Evolutionary conservation across 208 protist species (phyloP), one percentile per base, ranked within the genome.

Genomic region (Angomonas deanei): DNA sequence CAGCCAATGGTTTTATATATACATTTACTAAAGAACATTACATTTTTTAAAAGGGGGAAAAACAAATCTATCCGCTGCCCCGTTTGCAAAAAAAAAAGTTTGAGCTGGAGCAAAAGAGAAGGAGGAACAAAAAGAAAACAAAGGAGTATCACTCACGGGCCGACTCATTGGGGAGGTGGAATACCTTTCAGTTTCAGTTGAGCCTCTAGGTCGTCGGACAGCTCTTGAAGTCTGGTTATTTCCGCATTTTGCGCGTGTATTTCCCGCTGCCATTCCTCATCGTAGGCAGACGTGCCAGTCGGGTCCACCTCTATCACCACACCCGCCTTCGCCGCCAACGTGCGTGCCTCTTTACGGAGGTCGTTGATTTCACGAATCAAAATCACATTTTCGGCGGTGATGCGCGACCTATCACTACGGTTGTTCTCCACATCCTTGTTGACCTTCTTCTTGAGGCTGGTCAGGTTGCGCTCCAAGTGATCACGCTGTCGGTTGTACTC

Each of bases 331-430:
- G 72, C 84, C 19, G 84, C 78, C 48, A 97, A 66, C 32, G 82
- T 74, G 57, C 95, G 84, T 24, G 97, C 90, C 76, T 99, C 97
- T 57, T 96, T 91, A 38, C 97, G 87, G 55, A 99, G 76, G 53
- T 97, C 91, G 74, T 99, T 99, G 69, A 99, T 97, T 76, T 99
- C 96, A 52, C 74, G 75, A 54, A 98, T 94, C 3, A 99, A 84
- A 46, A 92, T 77, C 1, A 98, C 92, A 72, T 98, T 99, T 78
- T 99, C 97, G 6, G 88, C 71, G 30, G 94, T 97, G 68, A 98
- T 98, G 57, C 94, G 86, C 47, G 76, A 87, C 57, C 80, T 91
- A 62, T 98, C 96, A 0, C 70, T 59, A 46, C 84, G 85, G 75
- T 94, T 93, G 47, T 92, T 93, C 69, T 98, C 94, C 39, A 86